Conservation (phyloP, 1,284 basidiomycete genomes). For the Rhodotorula sp. region DNA sequence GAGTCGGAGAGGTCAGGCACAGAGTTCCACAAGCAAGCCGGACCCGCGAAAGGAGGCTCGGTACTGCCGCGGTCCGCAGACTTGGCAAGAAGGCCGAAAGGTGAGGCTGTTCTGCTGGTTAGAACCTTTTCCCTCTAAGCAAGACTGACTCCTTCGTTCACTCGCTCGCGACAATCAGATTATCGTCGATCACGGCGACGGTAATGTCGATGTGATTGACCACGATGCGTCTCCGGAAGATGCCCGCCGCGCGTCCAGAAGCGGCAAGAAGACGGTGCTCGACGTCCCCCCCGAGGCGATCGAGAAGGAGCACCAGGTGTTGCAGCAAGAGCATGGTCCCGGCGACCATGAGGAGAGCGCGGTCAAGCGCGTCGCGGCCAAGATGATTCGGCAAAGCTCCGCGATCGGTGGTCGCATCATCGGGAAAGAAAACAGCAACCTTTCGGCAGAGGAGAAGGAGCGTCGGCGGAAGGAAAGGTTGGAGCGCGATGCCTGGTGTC, state of each 20-base stretch:
- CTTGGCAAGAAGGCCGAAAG: slow-evolving; percentile 39
- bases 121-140: neutral
- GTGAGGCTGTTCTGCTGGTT: slow-evolving; percentile 2
- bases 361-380: slow-evolving; percentile 26
- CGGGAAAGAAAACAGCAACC: slow-evolving; percentile 10
- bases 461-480: slow-evolving; percentile 30
- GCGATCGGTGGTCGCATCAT: slow-evolving; percentile 12
- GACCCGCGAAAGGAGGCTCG: slow-evolving; percentile 32
- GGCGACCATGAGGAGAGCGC: slow-evolving; percentile 27
- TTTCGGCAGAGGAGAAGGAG: slow-evolving; percentile 32
- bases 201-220: slow-evolving; percentile 42
- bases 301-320: slow-evolving; percentile 17
- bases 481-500: slow-evolving; percentile 41
- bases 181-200: slow-evolving; percentile 42
- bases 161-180: slow-evolving; percentile 17
- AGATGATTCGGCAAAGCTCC: slow-evolving; percentile 22
- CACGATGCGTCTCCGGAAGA: slow-evolving; percentile 25
- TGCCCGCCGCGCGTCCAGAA: slow-evolving; percentile 3
- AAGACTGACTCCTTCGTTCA: too few species aligned
- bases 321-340: slow-evolving; percentile 16
- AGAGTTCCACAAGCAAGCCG: neutral
- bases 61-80: slow-evolving; percentile 28
- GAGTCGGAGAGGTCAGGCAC: slow-evolving; percentile 1
- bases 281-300: slow-evolving; percentile 17
- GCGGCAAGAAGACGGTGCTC: slow-evolving; percentile 13